Evolutionary conservation across 2,329 filamentous ascomycete genomes (phyloP).

Genomic region (Didymella pinodella): DNA sequence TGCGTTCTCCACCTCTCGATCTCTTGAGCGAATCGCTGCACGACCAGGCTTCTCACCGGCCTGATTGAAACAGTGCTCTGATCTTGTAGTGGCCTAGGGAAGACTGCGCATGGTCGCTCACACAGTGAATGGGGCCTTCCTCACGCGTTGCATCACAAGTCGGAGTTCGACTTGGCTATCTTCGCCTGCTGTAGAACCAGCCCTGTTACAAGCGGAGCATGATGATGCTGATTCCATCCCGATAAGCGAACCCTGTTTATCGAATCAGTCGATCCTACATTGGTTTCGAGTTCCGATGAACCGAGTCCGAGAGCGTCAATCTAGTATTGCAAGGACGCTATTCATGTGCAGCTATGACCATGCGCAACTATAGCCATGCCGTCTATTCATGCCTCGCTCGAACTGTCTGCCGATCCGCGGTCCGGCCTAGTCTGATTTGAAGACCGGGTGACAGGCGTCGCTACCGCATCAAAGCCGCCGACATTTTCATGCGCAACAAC

Average conservation of each 20-base stretch:
- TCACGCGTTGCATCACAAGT: slow-evolving; percentile 1
- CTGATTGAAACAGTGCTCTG: slow-evolving; percentile 15
- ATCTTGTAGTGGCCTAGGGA: neutral
- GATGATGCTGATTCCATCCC: slow-evolving; percentile 18
- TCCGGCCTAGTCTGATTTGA: slow-evolving; percentile 1
- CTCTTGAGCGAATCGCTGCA: slow-evolving; percentile 20
- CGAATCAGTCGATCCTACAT: slow-evolving; percentile 7
- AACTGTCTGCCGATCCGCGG: neutral
- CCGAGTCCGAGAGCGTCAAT: slow-evolving; percentile 1
- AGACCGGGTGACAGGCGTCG: slow-evolving; percentile 10
- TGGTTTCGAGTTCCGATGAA: neutral
- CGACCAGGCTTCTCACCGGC: slow-evolving; percentile 7
- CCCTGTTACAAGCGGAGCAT: slow-evolving; percentile 6
- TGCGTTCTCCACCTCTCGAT: slow-evolving; percentile 8
- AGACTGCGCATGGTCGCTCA: slow-evolving; percentile 1
- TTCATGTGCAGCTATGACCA: neutral
- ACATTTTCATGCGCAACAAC: slow-evolving; percentile 8
- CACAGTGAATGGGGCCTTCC: neutral
- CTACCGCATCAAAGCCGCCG: slow-evolving; percentile 1
- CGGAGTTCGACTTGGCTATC: slow-evolving; percentile 11
- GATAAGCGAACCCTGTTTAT: slow-evolving; percentile 3
- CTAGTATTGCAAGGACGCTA: neutral
- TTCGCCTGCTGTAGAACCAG: slow-evolving; percentile 5
- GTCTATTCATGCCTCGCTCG: slow-evolving; percentile 1
- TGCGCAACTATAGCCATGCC: slow-evolving; percentile 10